phyloP scores from a whole-genome alignment of 176 grass and related monocot genomes.

The Hordeum marinum region DNA sequence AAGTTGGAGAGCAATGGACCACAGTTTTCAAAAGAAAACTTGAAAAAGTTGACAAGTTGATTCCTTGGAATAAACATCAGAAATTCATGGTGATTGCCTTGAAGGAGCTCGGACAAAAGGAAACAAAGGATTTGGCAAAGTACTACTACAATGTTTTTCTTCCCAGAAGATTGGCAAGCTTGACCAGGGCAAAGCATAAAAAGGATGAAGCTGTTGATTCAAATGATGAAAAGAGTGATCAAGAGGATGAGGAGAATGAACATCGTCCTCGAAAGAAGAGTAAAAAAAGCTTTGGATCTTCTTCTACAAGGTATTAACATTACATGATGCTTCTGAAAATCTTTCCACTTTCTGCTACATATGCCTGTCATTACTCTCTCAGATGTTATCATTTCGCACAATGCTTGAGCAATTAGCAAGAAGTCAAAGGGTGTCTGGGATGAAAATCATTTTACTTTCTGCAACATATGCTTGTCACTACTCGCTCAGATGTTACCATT shows the following conservation, averaged over 20 bases:
- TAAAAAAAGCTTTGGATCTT: background rate
- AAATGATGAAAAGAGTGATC: background rate
- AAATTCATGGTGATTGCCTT: conserved; percentile 30
- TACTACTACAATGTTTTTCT: conserved; percentile 51
- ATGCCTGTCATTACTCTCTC: background rate
- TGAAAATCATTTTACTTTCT: background rate
- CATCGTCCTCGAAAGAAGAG: background rate
- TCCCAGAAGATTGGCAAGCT: conserved; percentile 39
- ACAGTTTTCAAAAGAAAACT: conserved; percentile 29
- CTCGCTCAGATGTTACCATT: background rate
- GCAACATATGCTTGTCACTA: background rate
- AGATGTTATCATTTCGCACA: conserved; percentile 4
- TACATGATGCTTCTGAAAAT: background rate
- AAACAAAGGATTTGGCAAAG: background rate
- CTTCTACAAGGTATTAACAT: conserved; percentile 18
- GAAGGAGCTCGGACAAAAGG: conserved; percentile 18
- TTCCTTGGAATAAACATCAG: conserved; percentile 28
- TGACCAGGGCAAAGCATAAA: conserved; percentile 24
- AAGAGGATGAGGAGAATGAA: conserved; percentile 3
- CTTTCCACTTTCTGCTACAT: background rate
- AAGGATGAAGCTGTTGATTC: background rate
- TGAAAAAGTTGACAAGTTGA: conserved; percentile 12
- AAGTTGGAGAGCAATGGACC: conserved; percentile 31
- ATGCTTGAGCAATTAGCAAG: background rate
- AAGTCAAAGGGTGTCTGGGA: background rate